Conservation (phyloP, 345 rosid species). For the Corchorus capsularis region DNA sequence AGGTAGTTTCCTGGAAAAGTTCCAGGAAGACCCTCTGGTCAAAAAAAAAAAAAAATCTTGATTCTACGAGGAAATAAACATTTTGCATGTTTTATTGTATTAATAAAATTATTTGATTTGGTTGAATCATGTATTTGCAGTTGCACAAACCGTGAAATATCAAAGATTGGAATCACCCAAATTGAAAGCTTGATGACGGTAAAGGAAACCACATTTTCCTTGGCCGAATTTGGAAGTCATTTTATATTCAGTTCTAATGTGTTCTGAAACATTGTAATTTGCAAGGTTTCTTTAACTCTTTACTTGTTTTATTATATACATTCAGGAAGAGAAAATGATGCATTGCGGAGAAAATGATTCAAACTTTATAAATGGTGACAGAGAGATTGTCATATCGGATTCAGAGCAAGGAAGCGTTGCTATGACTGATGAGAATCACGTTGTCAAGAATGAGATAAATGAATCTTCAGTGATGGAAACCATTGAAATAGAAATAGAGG, state of each 20-base stretch:
- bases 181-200: conserved; percentile 28
- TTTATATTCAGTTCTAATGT: not conserved
- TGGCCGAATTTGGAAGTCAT: not conserved
- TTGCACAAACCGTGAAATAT: conserved; percentile 25
- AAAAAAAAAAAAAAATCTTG: not conserved
- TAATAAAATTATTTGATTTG: not conserved
- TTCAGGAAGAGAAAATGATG: conserved; percentile 37
- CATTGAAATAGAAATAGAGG: conserved; percentile 1
- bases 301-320: conserved; percentile 25
- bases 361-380: not conserved
- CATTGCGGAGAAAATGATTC: conserved; percentile 15
- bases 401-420: conserved; percentile 20
- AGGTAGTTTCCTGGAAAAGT: not conserved
- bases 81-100: not conserved
- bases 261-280: not conserved
- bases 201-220: not conserved
- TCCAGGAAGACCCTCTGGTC: not conserved
- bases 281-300: not conserved
- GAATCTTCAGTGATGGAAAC: not conserved
- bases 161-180: not conserved
- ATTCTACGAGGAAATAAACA: not conserved
- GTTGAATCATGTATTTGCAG: conserved; percentile 31
- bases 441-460: conserved; percentile 6
- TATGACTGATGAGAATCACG: not conserved
- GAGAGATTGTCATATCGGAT: conserved; percentile 24